Evolutionary conservation across 352 stramenopile species (phyloP).

Genomic region (Phytophthora meadii): DNA sequence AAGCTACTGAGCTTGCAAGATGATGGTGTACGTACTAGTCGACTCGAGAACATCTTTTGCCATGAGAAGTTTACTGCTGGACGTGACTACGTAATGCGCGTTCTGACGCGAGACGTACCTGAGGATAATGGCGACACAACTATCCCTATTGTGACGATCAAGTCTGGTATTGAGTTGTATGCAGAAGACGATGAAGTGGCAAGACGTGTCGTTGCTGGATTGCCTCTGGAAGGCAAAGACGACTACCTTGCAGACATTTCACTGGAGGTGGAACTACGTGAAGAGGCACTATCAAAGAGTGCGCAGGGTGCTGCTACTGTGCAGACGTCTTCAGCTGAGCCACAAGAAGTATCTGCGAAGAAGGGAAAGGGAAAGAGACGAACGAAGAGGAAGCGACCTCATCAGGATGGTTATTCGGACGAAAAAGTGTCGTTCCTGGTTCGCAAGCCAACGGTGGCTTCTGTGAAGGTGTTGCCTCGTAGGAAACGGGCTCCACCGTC

Average conservation of each 20-base stretch:
- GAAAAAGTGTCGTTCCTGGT: not conserved
- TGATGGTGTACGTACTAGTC: constrained; percentile 15
- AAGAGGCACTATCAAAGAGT: not conserved
- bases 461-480: constrained; percentile 9
- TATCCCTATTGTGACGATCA: not conserved
- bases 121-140: not conserved
- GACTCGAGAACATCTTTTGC: constrained; percentile 21
- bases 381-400: not conserved
- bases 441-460: not conserved
- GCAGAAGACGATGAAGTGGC: no score
- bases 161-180: not conserved
- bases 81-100: not conserved
- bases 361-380: not conserved
- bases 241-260: not conserved
- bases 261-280: not conserved
- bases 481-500: constrained; percentile 8
- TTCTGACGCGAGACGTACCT: not conserved
- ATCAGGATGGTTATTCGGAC: not conserved
- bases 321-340: not conserved
- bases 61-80: not conserved
- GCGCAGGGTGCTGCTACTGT: not conserved
- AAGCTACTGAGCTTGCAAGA: constrained; percentile 20
- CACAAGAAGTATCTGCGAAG: not conserved
- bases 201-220: no score
- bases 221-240: not conserved